Evolutionary conservation across 2,329 filamentous ascomycete species (phyloP).

Genomic region (Decorospora gaudefroyi): DNA sequence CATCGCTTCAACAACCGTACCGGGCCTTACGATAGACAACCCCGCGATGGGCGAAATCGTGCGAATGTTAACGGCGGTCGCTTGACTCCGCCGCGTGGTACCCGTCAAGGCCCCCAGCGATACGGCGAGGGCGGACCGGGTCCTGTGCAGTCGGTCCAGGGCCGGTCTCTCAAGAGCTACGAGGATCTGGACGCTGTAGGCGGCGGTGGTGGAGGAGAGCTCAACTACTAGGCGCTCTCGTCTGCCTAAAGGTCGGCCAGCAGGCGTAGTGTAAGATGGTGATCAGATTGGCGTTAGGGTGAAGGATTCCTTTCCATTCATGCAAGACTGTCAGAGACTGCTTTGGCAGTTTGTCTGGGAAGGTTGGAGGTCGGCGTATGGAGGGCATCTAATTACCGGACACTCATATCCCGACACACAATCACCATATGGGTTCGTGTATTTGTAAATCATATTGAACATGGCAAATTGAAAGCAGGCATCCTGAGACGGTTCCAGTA

Average conservation of each 20-base stretch:
- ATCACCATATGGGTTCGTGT: conserved; percentile 3
- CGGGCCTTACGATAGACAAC: conserved; percentile 50
- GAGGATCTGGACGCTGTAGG: conserved; percentile 88
- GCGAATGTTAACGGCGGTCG: conserved; percentile 55
- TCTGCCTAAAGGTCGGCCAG: background rate
- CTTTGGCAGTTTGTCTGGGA: conserved; percentile 9
- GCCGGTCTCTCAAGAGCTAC: conserved; percentile 92
- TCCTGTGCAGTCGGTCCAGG: conserved; percentile 88
- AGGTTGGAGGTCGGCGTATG: conserved; percentile 12
- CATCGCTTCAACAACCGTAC: conserved; percentile 48
- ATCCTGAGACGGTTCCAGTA: background rate
- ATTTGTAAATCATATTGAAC: conserved; percentile 3
- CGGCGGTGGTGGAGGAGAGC: conserved; percentile 70
- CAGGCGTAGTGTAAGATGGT: conserved; percentile 15
- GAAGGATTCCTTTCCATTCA: conserved; percentile 13
- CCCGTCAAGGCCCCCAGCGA: conserved; percentile 59
- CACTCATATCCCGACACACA: conserved; percentile 6
- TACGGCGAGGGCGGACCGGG: conserved; percentile 78
- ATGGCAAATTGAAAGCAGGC: conserved; percentile 8
- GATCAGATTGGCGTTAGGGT: conserved; percentile 24
- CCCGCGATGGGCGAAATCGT: conserved; percentile 50
- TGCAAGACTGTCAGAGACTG: conserved; percentile 19
- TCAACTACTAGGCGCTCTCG: conserved; percentile 72
- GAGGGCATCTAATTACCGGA: conserved; percentile 1
- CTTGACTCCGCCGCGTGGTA: conserved; percentile 58